phyloP scores from a whole-genome alignment of 2,329 filamentous ascomycete genomes.

The Coniochaeta hoffmannii region DNA sequence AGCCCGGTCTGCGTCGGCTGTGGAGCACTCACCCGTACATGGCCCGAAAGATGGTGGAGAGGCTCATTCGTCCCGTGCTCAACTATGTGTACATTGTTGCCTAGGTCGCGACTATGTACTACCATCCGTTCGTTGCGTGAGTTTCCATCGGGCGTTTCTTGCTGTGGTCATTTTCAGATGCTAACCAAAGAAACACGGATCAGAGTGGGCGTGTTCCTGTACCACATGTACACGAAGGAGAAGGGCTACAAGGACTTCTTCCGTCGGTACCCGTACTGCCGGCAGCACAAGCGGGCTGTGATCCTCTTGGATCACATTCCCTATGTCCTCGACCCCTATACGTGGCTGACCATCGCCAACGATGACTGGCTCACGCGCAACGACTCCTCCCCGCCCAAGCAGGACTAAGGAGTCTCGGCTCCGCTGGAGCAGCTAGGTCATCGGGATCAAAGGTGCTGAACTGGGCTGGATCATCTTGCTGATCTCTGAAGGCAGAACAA shows the following conservation, averaged over 20 bases:
- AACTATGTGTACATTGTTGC: background rate
- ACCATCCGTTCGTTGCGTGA: background rate
- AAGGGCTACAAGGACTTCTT: slow-evolving; percentile 7
- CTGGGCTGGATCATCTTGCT: background rate
- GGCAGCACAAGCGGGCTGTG: slow-evolving; percentile 11
- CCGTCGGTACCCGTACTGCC: slow-evolving; percentile 11
- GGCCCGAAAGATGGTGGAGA: slow-evolving; percentile 14
- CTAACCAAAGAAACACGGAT: background rate
- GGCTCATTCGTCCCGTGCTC: slow-evolving; percentile 5
- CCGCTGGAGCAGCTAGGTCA: no score
- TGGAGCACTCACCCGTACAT: slow-evolving; percentile 12
- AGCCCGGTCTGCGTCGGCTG: slow-evolving; percentile 6
- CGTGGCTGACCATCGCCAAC: slow-evolving; percentile 10
- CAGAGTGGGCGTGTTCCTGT: background rate
- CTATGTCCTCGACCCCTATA: slow-evolving; percentile 13
- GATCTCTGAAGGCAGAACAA: background rate
- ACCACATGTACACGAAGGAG: background rate
- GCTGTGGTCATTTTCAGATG: no score
- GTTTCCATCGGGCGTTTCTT: background rate
- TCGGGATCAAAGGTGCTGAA: no score
- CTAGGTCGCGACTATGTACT: background rate
- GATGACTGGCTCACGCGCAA: background rate
- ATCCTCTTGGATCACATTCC: slow-evolving; percentile 13
- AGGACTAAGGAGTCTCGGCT: no score
- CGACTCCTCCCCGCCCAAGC: background rate